Base-by-base conservation (phyloP, 2,329 filamentous ascomycete species). In the Fusarium sp. region DNA sequence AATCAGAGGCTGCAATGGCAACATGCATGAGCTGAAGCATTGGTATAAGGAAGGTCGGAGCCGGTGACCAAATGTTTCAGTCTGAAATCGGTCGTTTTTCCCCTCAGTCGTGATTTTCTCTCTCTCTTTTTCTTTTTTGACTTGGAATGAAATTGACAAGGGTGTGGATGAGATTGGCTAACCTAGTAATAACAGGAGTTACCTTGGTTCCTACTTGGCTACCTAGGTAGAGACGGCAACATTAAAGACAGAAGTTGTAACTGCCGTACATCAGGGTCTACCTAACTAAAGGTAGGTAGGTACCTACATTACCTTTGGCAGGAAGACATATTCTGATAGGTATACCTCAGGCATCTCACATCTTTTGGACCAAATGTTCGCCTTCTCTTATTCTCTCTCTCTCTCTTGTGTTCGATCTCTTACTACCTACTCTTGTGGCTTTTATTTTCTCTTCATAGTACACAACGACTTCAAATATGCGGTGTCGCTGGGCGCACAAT, bases 21-120 rank as follows among this genome's bases (percentile, higher is more conserved):
- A 49, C 27, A 29, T 41, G 43, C 49, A 60, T 60, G 37, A 38
- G 54, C 48, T 59, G 54, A 59, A 59, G 35, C 7, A 25, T 33
- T n/a, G 27, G 47, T 27, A 36, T 9, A 48, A 37, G 31, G 9
- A 42, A 27, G 17, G 42, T 15, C 21, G 35, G 53, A 31, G 38
- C 17, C 55, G 23, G 2, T 9, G 14, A 23, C 9, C 38, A 41
- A 15, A 44, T 36, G 29, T 25, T 39, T 38, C 14, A 39, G 13
- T 14, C 10, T 35, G 36, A 53, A 21, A 39, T 29, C 15, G 14
- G 35, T 17, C n/a, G 7, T 39, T 49, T 13, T n/a, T n/a, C n/a
- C n/a, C n/a, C n/a, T n/a, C n/a, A 27, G 15, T 10, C 31, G 10
- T 9, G 19, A 4, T 19, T 19, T 19, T 19, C 19, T 19, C 19